Conservation (phyloP, 345 rosid genomes). For the Heritiera fomes region DNA sequence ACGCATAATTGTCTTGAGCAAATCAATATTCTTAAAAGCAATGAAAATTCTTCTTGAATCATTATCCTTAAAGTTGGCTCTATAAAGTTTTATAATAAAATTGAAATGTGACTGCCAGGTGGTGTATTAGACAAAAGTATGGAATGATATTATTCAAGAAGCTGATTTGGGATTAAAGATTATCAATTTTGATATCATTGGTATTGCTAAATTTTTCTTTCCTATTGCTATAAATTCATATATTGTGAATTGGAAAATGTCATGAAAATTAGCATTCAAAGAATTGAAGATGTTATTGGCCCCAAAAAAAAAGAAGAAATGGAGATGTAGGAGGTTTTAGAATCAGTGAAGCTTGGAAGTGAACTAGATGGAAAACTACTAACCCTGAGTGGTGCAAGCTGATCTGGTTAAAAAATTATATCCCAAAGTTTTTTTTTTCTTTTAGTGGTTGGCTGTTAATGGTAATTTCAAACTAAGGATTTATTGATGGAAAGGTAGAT, state of each 20-base stretch:
- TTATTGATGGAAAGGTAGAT: not conserved
- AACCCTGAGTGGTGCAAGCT: not conserved
- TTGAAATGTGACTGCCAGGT: not conserved
- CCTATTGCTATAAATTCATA: not conserved
- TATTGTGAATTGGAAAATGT: not conserved
- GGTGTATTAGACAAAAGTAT: not conserved
- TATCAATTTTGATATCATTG: not conserved
- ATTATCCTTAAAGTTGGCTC: not conserved
- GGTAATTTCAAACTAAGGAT: not conserved
- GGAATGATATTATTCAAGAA: not conserved
- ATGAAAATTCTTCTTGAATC: not conserved
- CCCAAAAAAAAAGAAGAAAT: too few relatives aligned
- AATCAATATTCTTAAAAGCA: not conserved
- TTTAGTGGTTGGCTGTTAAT: not conserved
- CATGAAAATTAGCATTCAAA: not conserved
- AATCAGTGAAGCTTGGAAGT: not conserved
- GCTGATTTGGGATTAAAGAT: not conserved
- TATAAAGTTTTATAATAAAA: not conserved
- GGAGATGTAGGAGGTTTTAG: not conserved
- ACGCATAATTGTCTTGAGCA: not conserved
- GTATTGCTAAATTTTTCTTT: not conserved
- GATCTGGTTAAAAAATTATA: not conserved
- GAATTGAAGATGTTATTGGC: not conserved
- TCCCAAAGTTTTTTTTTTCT: not conserved
- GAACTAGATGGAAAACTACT: not conserved